Percentiles rank a stretch among this genome's conserved stretches.
Evolutionary conservation across 2,329 filamentous ascomycete genomes (phyloP).

Genomic region (Sarocladium kiliense): DNA sequence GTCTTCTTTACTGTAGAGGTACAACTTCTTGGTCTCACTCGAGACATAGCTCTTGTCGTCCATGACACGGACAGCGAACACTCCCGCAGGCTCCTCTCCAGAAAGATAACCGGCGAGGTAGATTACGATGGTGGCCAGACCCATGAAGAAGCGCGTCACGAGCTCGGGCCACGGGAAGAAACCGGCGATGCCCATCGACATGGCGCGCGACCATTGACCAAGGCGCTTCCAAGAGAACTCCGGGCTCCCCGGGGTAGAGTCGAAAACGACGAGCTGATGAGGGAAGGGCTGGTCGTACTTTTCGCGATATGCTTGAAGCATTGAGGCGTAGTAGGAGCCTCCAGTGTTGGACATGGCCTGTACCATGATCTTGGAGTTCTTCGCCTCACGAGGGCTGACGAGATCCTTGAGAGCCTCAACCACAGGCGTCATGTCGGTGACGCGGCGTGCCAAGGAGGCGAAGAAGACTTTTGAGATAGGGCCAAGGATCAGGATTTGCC

Average conservation of each 20-base stretch:
- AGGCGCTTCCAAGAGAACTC: slow-evolving; percentile 36
- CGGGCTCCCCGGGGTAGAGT: slow-evolving; percentile 48
- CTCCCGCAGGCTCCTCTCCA: slow-evolving; percentile 34
- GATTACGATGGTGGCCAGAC: slow-evolving; percentile 30
- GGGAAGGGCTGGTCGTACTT: slow-evolving; percentile 34
- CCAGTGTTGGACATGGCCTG: slow-evolving; percentile 57
- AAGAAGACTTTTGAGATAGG: slow-evolving; percentile 42
- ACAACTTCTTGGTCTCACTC: slow-evolving; percentile 39
- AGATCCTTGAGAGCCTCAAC: slow-evolving; percentile 22
- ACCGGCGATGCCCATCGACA: slow-evolving; percentile 42
- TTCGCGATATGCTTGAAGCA: slow-evolving; percentile 40
- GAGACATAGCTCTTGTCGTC: slow-evolving; percentile 32
- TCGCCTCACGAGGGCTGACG: neutral
- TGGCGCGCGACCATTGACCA: slow-evolving; percentile 46
- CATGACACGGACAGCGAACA: slow-evolving; percentile 30
- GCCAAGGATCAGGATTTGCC: slow-evolving; percentile 46
- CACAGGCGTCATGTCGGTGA: slow-evolving; percentile 39
- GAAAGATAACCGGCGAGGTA: slow-evolving; percentile 22
- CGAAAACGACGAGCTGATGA: slow-evolving; percentile 42
- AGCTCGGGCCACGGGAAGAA: slow-evolving; percentile 44
- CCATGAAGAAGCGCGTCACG: slow-evolving; percentile 36
- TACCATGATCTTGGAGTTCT: slow-evolving; percentile 32
- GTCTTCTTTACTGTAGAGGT: slow-evolving; percentile 55
- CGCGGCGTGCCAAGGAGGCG: slow-evolving; percentile 36
- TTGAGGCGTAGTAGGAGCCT: slow-evolving; percentile 45